Evolutionary conservation across 1,284 basidiomycete genomes (phyloP), one percentile per base, ranked within the genome.

Genomic region (Microbotryum lychnidis-dioicae): DNA sequence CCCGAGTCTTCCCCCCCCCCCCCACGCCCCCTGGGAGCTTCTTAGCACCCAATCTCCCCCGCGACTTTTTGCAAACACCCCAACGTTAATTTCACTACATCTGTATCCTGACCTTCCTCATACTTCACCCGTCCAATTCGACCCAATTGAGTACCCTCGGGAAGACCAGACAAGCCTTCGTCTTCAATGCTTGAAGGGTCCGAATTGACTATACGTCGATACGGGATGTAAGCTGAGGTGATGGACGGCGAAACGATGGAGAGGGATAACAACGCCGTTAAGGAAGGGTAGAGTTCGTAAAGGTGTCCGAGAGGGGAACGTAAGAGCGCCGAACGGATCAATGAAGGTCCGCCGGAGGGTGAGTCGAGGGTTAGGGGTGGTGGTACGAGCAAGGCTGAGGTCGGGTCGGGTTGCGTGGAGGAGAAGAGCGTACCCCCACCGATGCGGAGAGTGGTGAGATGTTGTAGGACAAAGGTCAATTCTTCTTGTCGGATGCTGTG

Each of bases 401-500:
- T 75, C 77, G 55, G 73, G 84, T 84, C 72, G 50, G 86, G 82
- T 68, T 81, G 84, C 12, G 79, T 76, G 4, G 5, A 80, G 69
- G 87, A 85, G 84, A 84, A 87, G 14, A 91, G 75, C 2, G 83
- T 83, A 1, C 85, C 87, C 9, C 83, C 79, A 82, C 84, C 88
- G 14, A 92, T 75, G 21, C 80, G 79, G 44, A 91, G 76, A 42
- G 81, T 80, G 3, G 84, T 77, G n/a, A 94, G 75, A 66, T 89
- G 87, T 50, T 83, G 82, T 14, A 97, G 77, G 9, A 93, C 82
- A 70, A 90, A 94, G 1, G 91, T 75, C 18, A 97, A 74, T 72
- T 97, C 93, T 68, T 97, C 91, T 73, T 96, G 89, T 42, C 90
- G 82, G 1, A 85, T 81, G 61, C 91, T 91, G 63, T 20, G 37